These are phyloP conservation scores for Acanthamoeba rhysodes DNA, from an alignment of 208 protist genomes.

Conservation along the genomic window DNA sequence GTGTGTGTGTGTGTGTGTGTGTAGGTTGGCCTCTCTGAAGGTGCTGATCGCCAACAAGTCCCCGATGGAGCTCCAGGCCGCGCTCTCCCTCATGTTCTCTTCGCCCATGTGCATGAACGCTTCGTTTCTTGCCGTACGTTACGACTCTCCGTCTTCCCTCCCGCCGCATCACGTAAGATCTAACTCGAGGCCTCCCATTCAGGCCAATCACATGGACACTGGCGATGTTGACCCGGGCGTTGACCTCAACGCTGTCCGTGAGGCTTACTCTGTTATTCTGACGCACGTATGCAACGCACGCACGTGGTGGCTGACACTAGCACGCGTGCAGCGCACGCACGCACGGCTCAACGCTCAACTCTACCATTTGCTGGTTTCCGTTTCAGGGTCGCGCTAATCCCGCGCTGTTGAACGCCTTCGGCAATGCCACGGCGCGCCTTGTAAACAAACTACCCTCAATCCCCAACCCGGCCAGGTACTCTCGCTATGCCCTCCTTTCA, in stretches of 20 bases:
- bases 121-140: not conserved
- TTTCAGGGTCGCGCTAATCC: not conserved
- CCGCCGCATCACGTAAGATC: no score
- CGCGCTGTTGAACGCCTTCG: slow-evolving; percentile 40
- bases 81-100: slow-evolving; percentile 7
- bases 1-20: not conserved
- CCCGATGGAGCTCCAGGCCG: not conserved
- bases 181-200: no score
- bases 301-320: not conserved
- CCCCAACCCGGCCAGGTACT: slow-evolving; percentile 53
- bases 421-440: slow-evolving; percentile 61
- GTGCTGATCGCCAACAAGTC: not conserved
- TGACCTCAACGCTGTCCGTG: slow-evolving; percentile 1
- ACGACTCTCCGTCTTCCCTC: no score
- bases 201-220: slow-evolving; percentile 55
- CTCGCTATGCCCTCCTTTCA: no score
- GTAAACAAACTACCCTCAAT: slow-evolving; percentile 5
- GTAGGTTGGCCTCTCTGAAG: not conserved
- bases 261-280: not conserved
- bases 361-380: not conserved
- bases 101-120: slow-evolving; percentile 49
- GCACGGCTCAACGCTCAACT: not conserved
- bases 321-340: not conserved
- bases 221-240: not conserved
- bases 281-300: not conserved